phyloP scores from a whole-genome alignment of 1,284 basidiomycete species.

The Filobasidium uniguttulatum region DNA sequence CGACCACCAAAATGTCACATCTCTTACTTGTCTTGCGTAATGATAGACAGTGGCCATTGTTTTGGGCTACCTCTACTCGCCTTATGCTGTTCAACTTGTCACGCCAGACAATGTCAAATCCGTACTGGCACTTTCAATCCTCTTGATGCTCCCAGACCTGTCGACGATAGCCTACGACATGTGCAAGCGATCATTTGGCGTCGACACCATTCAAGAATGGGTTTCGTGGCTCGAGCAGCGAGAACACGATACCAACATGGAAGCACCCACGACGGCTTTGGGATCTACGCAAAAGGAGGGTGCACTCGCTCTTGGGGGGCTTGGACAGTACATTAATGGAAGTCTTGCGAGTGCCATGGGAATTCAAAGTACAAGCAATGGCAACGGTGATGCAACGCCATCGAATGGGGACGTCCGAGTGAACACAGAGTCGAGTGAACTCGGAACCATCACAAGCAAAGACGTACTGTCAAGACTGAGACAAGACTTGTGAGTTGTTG shows the following conservation, averaged over 20 bases:
- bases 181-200: constrained; percentile 56
- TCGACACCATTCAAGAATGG: constrained; percentile 59
- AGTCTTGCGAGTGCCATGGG: constrained; percentile 1
- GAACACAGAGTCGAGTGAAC: too few species aligned
- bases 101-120: constrained; percentile 62
- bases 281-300: background rate
- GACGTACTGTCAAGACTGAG: too few species aligned
- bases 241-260: background rate
- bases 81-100: constrained; percentile 36
- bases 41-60: constrained; percentile 28
- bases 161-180: constrained; percentile 61
- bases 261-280: background rate
- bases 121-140: constrained; percentile 63
- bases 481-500: background rate
- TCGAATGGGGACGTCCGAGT: too few species aligned
- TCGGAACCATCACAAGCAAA: too few species aligned
- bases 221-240: constrained; percentile 53
- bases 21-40: too few species aligned
- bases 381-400: background rate
- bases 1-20: constrained; percentile 7
- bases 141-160: constrained; percentile 70
- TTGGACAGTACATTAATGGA: background rate
- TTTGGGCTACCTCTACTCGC: constrained; percentile 31
- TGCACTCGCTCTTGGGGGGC: background rate
- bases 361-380: background rate